Evolutionary conservation across 208 protist genomes (phyloP), one percentile per base, ranked within the genome.

Genomic region (Acanthamoeba lenticulata): DNA sequence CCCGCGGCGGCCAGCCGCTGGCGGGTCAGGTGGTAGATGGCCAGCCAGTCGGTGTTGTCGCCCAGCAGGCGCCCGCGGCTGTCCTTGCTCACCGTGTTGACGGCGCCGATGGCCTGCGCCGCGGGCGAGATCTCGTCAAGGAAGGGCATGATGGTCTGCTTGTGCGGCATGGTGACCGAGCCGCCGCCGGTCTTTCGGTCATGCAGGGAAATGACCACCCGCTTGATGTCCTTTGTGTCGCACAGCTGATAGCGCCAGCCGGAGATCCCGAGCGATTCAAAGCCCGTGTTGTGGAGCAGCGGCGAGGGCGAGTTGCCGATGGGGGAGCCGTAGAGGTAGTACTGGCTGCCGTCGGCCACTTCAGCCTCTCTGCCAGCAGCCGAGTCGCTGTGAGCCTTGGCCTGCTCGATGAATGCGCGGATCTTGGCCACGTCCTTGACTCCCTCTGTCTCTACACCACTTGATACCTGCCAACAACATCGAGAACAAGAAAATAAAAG

Each of bases 91-190:
- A 94, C 92, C 1, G 92, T 94, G 77, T 94, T 94, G 47, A 94
- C 92, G 45, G 92, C 92, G 24, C 92, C 92, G 21, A 94, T 90
- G 17, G 40, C 49, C 27, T 21, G 2, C 24, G 92, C 92, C 0
- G 36, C 17, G 19, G 15, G 1, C 21, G 42, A 77, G 45, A 94
- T 69, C 32, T 94, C 9, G 44, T 94, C 92, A 9, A 94, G 34
- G 44, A 90, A 86, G 62, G 92, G 92, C 57, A 94, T 85, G 77
- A 94, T 45, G 65, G 74, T 94, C 52, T 94, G 92, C 69, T 94
- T 94, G 69, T 94, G 92, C 2, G 92, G 92, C 38, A 94, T 94
- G 49, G 92, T 94, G 77, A 94, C 92, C 44, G 77, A 90, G 6
- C 67, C 92, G 45, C 92, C 92, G 11, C 47, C 92, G n/a, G 69